Evolutionary conservation across 768 basidiomycete genomes (phyloP).

Genomic region (Phlegmacium glaucopus): DNA sequence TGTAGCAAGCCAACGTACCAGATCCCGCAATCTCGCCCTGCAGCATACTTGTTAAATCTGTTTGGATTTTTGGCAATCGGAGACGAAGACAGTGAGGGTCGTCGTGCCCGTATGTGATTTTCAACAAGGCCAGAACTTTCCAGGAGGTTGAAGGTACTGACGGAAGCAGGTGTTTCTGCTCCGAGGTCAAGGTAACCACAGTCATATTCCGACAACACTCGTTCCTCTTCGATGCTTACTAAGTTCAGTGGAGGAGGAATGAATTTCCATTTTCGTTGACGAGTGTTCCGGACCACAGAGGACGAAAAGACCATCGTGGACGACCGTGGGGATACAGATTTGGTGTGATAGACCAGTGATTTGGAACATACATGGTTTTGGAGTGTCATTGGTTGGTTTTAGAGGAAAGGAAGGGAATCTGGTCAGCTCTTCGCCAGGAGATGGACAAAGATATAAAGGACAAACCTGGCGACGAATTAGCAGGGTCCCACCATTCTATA

Average conservation of each 20-base stretch:
- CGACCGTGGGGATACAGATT: neutral
- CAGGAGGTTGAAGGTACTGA: slow-evolving; percentile 13
- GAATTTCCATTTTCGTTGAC: slow-evolving; percentile 6
- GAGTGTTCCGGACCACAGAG: neutral
- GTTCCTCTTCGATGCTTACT: slow-evolving; percentile 23
- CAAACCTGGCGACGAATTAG: slow-evolving; percentile 15
- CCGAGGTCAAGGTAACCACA: slow-evolving; percentile 21
- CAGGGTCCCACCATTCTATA: slow-evolving; percentile 23
- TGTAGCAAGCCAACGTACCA: slow-evolving; percentile 16
- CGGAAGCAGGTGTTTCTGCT: slow-evolving; percentile 19
- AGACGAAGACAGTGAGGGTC: slow-evolving; percentile 8
- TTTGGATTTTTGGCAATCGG: slow-evolving; percentile 8
- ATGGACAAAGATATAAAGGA: neutral
- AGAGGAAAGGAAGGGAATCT: slow-evolving; percentile 2
- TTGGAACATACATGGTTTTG: no score
- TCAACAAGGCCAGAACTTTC: slow-evolving; percentile 15
- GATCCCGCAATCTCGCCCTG: slow-evolving; percentile 29
- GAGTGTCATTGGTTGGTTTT: neutral
- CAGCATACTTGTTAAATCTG: slow-evolving; percentile 2
- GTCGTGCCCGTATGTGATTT: slow-evolving; percentile 9
- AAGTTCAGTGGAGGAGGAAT: slow-evolving; percentile 13
- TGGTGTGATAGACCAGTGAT: no score
- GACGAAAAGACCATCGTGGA: neutral
- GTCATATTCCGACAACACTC: slow-evolving; percentile 19
- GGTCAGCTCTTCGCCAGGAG: slow-evolving; percentile 1